phyloP scores from a whole-genome alignment of 345 rosid genomes.

The Eucalyptus regnans region DNA sequence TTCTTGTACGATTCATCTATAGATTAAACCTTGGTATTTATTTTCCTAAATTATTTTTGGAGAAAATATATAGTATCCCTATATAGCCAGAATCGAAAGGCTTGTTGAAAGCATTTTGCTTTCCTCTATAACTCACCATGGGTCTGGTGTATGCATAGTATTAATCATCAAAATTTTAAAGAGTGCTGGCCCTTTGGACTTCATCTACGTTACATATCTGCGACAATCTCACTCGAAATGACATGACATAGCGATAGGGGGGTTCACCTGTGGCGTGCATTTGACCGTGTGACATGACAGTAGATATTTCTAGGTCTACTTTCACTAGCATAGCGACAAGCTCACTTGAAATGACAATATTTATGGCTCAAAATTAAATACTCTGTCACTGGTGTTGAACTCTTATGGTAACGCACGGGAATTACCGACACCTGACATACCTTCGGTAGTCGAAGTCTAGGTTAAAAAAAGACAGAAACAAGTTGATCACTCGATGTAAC shows the following conservation, averaged over 20 bases:
- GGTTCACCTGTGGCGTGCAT: not conserved
- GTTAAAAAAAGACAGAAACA: not conserved
- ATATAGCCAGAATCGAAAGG: not conserved
- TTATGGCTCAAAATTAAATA: not conserved
- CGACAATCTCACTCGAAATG: too few relatives aligned
- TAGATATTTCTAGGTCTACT: not conserved
- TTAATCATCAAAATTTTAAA: too few relatives aligned
- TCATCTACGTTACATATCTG: fast-evolving
- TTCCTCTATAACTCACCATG: not conserved
- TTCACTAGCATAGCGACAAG: fast-evolving
- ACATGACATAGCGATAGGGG: too few relatives aligned
- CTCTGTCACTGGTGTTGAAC: too few relatives aligned
- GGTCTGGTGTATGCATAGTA: not conserved
- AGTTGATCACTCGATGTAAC: fast-evolving
- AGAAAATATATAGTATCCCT: not conserved
- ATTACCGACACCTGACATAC: fast-evolving
- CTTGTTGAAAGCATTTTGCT: not conserved
- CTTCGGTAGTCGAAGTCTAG: not conserved
- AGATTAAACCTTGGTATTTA: not conserved
- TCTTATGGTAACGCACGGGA: too few relatives aligned
- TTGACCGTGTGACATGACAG: fast-evolving
- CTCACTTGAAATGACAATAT: not conserved
- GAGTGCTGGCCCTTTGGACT: not conserved
- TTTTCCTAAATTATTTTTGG: not conserved
- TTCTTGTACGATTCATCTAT: not conserved